phyloP scores from a whole-genome alignment of 179 eudicot species.

The Spinacia oleracea region DNA sequence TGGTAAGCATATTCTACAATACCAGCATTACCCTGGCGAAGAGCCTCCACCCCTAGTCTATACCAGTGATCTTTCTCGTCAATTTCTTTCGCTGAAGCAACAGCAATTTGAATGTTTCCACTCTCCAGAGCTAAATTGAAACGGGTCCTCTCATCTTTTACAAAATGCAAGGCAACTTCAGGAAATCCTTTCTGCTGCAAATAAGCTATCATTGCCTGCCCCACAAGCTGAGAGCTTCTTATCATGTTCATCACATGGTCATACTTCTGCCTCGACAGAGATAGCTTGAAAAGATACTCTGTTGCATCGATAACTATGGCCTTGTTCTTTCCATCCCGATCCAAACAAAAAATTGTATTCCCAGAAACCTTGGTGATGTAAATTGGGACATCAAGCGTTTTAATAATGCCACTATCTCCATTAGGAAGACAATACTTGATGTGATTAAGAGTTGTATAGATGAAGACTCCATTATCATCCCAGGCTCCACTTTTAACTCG shows the following conservation, averaged over 20 bases:
- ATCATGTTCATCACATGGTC: slow-evolving; percentile 56
- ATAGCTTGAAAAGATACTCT: slow-evolving; percentile 50
- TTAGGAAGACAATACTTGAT: slow-evolving; percentile 94
- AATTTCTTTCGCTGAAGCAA: slow-evolving; percentile 55
- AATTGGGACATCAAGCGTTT: slow-evolving; percentile 84
- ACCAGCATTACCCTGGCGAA: slow-evolving; percentile 95
- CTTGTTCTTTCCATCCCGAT: slow-evolving; percentile 49
- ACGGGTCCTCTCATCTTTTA: slow-evolving; percentile 52
- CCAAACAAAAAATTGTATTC: slow-evolving; percentile 48
- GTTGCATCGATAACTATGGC: slow-evolving; percentile 46
- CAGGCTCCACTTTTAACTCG: slow-evolving; percentile 97
- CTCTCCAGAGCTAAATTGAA: slow-evolving; percentile 53
- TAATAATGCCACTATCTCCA: slow-evolving; percentile 94
- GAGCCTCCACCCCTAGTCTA: slow-evolving; percentile 64
- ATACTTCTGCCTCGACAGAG: slow-evolving; percentile 45
- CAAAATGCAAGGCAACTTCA: slow-evolving; percentile 58
- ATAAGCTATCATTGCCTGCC: slow-evolving; percentile 56
- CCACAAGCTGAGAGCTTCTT: slow-evolving; percentile 49
- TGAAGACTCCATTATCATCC: slow-evolving; percentile 96
- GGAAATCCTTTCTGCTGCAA: slow-evolving; percentile 55
- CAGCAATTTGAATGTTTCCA: slow-evolving; percentile 54
- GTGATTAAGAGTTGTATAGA: slow-evolving; percentile 87
- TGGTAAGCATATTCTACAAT: slow-evolving; percentile 96
- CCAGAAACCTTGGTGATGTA: slow-evolving; percentile 83
- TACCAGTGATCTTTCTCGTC: slow-evolving; percentile 58